Base-by-base conservation (phyloP, 495 filamentous ascomycete genomes). In the Aspergillus panamensis region DNA sequence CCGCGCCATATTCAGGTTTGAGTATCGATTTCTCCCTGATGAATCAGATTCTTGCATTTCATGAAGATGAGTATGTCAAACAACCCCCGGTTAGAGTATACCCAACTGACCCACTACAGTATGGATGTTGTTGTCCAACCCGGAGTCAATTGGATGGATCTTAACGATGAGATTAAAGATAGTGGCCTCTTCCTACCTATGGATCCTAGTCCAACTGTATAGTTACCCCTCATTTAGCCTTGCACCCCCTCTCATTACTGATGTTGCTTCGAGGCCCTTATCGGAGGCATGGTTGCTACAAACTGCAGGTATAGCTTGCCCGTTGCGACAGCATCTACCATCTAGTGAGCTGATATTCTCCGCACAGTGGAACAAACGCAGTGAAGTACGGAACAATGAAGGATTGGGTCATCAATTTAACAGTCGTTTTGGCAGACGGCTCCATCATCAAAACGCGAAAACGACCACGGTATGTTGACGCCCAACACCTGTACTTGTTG, bases 361-460 rank as follows among this genome's bases (percentile, higher is more conserved):
- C 1, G 3, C 19, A 30, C 0, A 51, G 81, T 54, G 90, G 90
- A 48, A 95, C 90, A 25, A 94, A 96, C 69, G 85, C 91, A 9
- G 89, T 91, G 62, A 77, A 87, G 30, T 96, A 94, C 63, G 91
- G 91, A 8, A 95, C 91, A 2, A 96, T 95, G 91, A 83, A 87
- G 57, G 91, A 96, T 62, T 95, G 91, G 90, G 91, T 95, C 0
- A 66, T 95, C 6, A 84, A 80, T 31, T 70, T 96, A 29, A 96
- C 91, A 0, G 88, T 93, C 6, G 91, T 96, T 3, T 76, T 95
- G 31, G 89, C 91, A 3, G 90, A 96, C 67, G 91, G 91, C 53
- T 90, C 86, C 1, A 74, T 95, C 31, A 89, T 96, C 66, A 92
- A 91, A 75, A 95, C 91, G 10, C 39, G 63, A 32, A 55, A 60